Base-by-base conservation (phyloP, 2,329 filamentous ascomycete species). In the Scedosporium apiospermum region DNA sequence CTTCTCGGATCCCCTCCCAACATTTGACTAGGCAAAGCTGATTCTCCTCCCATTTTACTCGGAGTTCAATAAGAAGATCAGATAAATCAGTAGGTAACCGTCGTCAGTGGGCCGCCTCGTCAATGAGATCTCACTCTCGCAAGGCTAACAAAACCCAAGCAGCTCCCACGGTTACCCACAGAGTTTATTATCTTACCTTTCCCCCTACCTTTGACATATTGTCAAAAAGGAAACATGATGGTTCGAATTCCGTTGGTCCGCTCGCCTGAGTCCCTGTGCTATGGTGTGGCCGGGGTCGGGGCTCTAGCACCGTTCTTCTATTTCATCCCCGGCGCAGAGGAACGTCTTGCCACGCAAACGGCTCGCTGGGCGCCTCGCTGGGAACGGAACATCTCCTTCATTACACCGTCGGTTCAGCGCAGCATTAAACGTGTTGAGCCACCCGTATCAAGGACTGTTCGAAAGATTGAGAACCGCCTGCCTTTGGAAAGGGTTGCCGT, bases 321-420 rank as follows among this genome's bases (percentile, higher is more conserved):
- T 68, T 75, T 84, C 68, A 75, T 83, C 63, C 83, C 82, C 27
- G 81, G 82, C 42, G 80, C 81, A 64, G 79, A 83, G 66, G 80
- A 84, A 70, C 77, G 78, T 53, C 70, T 85, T 42, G 78, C 80
- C 62, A 72, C 73, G 26, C 81, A 84, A 71, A 85, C 83, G 3
- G 74, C 76, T 64, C 79, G 80, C 68, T 85, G 83, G 83, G 83
- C 82, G 3, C 82, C 82, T 18, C 78, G 81, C 63, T 86, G 83
- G 83, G 82, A 85, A 72, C 76, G 77, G 61, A 84, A 83, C 72
- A 78, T 85, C 69, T 78, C 74, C 65, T 81, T 79, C 74, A 80
- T 85, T 70, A 73, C 75, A 7, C 72, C 75, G n/a, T 78, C 78
- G 16, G 76, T 77, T 30, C 76, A 80, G 71, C 73, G 74, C 21